phyloP scores from a whole-genome alignment of 345 rosid species.

The Salix exigua region DNA sequence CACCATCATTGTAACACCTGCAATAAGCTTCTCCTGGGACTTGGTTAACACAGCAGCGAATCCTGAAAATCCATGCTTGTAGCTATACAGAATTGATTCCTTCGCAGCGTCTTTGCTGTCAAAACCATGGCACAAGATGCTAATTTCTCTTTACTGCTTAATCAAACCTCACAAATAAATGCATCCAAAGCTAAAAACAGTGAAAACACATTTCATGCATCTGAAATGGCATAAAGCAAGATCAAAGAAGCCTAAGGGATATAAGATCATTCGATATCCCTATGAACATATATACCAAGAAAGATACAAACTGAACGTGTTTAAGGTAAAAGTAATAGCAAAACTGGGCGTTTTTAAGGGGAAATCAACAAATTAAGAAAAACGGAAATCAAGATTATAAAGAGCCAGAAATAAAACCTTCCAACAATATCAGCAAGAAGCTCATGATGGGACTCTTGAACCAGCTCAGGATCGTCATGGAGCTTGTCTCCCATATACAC shows the following conservation, averaged over 20 bases:
- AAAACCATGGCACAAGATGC: neutral
- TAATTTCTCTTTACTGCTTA: neutral
- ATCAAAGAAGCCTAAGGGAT: neutral
- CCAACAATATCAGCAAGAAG: slow-evolving; percentile 56
- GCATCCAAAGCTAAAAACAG: neutral
- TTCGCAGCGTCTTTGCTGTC: slow-evolving; percentile 50
- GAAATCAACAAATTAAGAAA: neutral
- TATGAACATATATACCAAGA: neutral
- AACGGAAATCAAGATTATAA: neutral
- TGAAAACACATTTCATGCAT: neutral
- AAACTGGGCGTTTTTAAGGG: neutral
- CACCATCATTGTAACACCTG: neutral
- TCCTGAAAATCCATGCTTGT: slow-evolving; percentile 71
- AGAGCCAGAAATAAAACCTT: slow-evolving; percentile 33
- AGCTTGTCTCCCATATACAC: slow-evolving; percentile 57
- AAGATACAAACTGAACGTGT: neutral
- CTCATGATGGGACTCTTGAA: slow-evolving; percentile 52
- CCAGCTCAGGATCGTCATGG: slow-evolving; percentile 35
- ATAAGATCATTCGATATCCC: neutral
- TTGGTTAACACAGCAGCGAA: slow-evolving; percentile 67
- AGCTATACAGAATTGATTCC: slow-evolving; percentile 58
- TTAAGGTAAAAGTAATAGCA: neutral
- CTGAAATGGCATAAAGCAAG: neutral
- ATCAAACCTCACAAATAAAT: neutral
- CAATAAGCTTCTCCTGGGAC: slow-evolving; percentile 31